These are phyloP conservation scores for Coelastrella sp. DNA, from an alignment of 139 green algal species.

Conservation along the genomic window DNA sequence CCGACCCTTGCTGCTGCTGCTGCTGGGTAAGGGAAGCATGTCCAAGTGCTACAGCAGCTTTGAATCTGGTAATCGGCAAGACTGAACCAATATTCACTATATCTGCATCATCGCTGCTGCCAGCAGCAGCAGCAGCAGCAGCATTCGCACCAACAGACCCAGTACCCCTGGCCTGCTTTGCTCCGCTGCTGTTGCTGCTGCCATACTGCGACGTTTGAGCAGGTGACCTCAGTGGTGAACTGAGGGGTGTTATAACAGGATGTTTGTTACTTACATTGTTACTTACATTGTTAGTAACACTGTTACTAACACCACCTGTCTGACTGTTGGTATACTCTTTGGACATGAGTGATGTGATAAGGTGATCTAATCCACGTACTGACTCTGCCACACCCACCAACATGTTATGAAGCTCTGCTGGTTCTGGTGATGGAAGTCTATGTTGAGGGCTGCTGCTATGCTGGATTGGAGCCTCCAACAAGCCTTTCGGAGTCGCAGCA, in stretches of 20 bases:
- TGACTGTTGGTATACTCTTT: background rate
- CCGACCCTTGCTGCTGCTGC: slow-evolving; percentile 25
- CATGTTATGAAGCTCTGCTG: background rate
- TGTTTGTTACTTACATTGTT: background rate
- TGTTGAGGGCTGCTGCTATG: background rate
- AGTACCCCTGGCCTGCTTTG: background rate
- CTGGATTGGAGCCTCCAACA: background rate
- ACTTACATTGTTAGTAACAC: background rate
- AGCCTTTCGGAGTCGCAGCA: background rate
- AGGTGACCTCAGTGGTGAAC: background rate
- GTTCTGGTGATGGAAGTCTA: background rate
- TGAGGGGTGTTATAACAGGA: background rate
- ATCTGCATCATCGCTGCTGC: slow-evolving; percentile 11
- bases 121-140: background rate
- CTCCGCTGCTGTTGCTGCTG: background rate
- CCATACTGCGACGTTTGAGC: background rate
- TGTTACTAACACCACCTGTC: background rate
- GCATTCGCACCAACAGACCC: background rate
- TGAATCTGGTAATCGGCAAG: background rate
- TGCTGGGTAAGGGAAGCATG: background rate
- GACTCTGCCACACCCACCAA: background rate
- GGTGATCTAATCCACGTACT: background rate
- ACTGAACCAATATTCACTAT: slow-evolving; percentile 23
- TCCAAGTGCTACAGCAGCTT: background rate
- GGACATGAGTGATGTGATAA: background rate